Base-by-base conservation (phyloP, 2,329 filamentous ascomycete genomes). In the Mollisiaceae sp. region DNA sequence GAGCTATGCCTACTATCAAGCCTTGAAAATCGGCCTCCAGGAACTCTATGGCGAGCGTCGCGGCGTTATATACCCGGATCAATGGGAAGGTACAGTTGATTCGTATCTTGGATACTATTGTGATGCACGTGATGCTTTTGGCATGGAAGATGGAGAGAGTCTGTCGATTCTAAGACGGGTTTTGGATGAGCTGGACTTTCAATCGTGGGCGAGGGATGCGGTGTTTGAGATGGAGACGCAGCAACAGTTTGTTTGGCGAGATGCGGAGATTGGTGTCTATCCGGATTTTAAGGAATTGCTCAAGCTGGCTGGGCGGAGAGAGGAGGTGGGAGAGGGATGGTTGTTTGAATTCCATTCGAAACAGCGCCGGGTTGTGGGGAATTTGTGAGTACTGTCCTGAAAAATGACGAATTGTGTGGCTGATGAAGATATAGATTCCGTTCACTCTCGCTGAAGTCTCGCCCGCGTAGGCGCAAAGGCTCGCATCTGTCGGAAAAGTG, bases 1-100 rank as follows among this genome's bases (percentile, higher is more conserved):
- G 12, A 60, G 41, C 35, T 64, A 60, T 52, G 57, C 56, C 11
- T 64, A 43, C 20, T 64, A 64, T 43, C 62, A 64, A 55, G 56
- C 62, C 0, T 15, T 64, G 14, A 64, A 64, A 20, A 45, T 64
- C 32, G 62, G 62, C 32, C 55, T 60, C 5, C 14, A 64, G n/a
- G 62, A 64, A 22, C 12, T 64, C 2, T 64, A 32, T 50, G 8
- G 18, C 32, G 43, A 61, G 27, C 27, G 32, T 5, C 2, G 43
- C 5, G 35, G 14, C 15, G 50, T 54, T 3, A 24, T 54, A 2
- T 14, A 22, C n/a, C 45, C 59, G 24, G 27, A 52, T 35, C 43
- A 36, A 2, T 6, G 38, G 8, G 18, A 22, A 39, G 27, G 18
- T 12, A 15, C 22, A 5, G 24, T 20, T 27, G 14, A 18, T 27